Evolutionary conservation across 257 asterid genomes (phyloP).

Genomic region (Knoxia roxburghii): DNA sequence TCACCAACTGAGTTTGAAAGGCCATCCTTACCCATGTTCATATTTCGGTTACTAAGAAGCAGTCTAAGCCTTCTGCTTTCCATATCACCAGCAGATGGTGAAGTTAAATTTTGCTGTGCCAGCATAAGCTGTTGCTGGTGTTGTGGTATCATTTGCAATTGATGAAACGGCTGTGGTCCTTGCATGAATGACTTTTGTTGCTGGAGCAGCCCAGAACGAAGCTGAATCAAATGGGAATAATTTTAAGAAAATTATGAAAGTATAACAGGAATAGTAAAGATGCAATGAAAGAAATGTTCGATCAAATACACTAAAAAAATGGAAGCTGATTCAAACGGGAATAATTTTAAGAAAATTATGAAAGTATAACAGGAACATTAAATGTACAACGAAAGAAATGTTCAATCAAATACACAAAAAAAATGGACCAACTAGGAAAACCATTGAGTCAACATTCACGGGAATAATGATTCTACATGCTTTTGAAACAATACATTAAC

Average conservation of each 20-base stretch:
- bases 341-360: not conserved
- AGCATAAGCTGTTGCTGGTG: constrained; percentile 95
- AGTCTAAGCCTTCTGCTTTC: constrained; percentile 89
- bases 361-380: not conserved
- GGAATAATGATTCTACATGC: not conserved
- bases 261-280: not conserved
- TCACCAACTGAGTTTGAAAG: constrained; percentile 77
- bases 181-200: constrained; percentile 92
- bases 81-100: constrained; percentile 70
- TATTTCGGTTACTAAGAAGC: constrained; percentile 73
- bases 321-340: not conserved
- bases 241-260: constrained; percentile 4
- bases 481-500: not conserved
- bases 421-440: no score
- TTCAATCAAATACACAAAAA: not conserved
- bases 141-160: constrained; percentile 91
- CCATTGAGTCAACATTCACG: not conserved
- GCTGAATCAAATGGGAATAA: constrained; percentile 57
- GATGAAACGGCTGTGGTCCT: constrained; percentile 90
- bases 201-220: constrained; percentile 89
- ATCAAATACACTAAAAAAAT: not conserved
- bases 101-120: constrained; percentile 82
- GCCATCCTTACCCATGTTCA: constrained; percentile 90
- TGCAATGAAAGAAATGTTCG: not conserved
- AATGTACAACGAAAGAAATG: not conserved